These are phyloP conservation scores for Pyrus hybrid DNA, from an alignment of 331 rosid genomes.

Conservation along the genomic window DNA sequence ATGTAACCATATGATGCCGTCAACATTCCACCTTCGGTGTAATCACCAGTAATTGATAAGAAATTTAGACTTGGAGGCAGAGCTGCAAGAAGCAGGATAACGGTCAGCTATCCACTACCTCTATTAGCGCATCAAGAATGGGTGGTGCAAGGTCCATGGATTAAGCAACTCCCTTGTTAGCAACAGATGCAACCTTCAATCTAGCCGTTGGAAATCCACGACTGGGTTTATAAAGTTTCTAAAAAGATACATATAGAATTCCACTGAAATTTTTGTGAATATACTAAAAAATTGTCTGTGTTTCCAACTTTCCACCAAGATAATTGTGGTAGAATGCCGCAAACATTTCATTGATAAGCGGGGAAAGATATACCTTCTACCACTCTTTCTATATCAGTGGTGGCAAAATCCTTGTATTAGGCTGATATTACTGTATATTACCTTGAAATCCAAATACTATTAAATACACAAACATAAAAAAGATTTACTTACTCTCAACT, in stretches of 20 bases:
- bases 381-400: neutral
- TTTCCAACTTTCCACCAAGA: neutral
- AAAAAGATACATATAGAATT: neutral
- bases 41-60: conserved; percentile 91
- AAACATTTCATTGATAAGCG: neutral
- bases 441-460: neutral
- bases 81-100: conserved; percentile 42
- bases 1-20: conserved; percentile 98
- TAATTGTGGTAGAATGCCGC: too few relatives aligned
- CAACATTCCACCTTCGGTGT: conserved; percentile 72
- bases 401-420: neutral
- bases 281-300: neutral
- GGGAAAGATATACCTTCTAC: neutral
- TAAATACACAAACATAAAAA: neutral
- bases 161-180: too few relatives aligned
- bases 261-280: neutral
- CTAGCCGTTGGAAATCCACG: neutral
- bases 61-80: conserved; percentile 98
- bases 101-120: neutral
- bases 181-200: neutral
- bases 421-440: neutral
- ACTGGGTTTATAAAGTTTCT: neutral
- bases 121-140: neutral
- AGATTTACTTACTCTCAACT: conserved; percentile 69
- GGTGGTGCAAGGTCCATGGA: too few relatives aligned